A percentile compares a stretch with the other conserved stretches of the same genome.
Evolutionary conservation across 345 rosid genomes (phyloP).

Genomic region (Lepidium didymum): DNA sequence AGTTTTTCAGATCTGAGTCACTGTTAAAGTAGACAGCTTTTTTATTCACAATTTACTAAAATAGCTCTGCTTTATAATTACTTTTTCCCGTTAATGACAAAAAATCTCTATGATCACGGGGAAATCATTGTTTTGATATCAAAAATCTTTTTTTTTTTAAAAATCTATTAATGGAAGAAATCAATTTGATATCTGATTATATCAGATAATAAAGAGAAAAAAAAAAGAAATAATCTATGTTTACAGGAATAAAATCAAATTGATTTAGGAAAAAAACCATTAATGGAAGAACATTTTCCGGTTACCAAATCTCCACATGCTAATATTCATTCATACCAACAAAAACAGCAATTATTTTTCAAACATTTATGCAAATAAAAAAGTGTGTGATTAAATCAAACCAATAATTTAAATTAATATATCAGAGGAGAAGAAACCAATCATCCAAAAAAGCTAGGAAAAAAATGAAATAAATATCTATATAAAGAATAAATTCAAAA

Average conservation of each 20-base stretch:
- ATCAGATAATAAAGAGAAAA: conserved; percentile 3
- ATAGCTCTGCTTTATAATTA: neutral
- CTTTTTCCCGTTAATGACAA: neutral
- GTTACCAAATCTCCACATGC: conserved; percentile 12
- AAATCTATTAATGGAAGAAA: conserved; percentile 14
- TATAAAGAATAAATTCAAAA: neutral
- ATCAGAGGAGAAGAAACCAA: neutral
- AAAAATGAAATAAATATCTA: neutral
- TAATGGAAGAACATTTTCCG: neutral
- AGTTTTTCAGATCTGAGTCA: conserved; percentile 20
- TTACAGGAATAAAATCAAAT: neutral
- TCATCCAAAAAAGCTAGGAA: neutral
- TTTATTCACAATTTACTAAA: neutral
- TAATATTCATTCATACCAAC: neutral
- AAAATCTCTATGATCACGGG: neutral
- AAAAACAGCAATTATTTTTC: neutral
- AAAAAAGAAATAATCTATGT: neutral
- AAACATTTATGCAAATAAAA: neutral
- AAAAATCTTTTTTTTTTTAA: neutral
- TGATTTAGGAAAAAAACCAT: neutral
- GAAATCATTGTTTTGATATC: neutral
- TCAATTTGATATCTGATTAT: neutral
- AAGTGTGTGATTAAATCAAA: neutral
- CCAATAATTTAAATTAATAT: neutral
- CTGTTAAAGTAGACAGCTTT: conserved; percentile 21